A percentile compares a stretch with the other conserved stretches of the same genome.
phyloP scores from a whole-genome alignment of 1,139 yeast species.

The Blastobotrys serpentis region DNA sequence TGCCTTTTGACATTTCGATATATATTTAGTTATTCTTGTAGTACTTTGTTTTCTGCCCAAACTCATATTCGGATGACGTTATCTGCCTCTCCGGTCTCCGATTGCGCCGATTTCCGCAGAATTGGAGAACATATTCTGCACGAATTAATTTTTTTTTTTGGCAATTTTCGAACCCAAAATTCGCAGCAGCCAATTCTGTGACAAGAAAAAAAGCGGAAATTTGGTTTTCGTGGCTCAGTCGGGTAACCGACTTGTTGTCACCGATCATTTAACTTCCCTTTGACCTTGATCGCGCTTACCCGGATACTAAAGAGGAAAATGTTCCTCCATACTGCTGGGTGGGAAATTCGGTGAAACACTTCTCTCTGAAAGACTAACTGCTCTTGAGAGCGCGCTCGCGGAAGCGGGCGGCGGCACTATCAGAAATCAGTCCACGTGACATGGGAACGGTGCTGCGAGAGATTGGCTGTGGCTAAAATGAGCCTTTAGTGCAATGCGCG shows the following conservation, averaged over 20 bases:
- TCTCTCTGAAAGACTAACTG: conserved; percentile 25
- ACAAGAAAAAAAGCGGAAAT: not conserved
- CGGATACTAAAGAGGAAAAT: conserved; percentile 28
- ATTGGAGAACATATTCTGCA: too few species aligned
- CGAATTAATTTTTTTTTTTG: not conserved
- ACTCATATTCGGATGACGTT: too few species aligned
- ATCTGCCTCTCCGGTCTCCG: too few species aligned
- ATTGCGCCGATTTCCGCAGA: too few species aligned
- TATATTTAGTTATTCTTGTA: too few species aligned
- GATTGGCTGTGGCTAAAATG: conserved; percentile 26
- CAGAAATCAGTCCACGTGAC: conserved; percentile 27
- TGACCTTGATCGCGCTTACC: conserved; percentile 30
- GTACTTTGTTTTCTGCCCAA: too few species aligned
- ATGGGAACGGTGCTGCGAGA: conserved; percentile 33
- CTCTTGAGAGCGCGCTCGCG: conserved; percentile 30
- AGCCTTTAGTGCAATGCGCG: conserved; percentile 35
- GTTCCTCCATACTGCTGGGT: conserved; percentile 25
- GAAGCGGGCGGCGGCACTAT: conserved; percentile 33
- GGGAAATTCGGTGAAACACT: conserved; percentile 35
- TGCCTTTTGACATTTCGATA: too few species aligned
- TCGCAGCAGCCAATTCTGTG: too few species aligned
- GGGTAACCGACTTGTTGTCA: not conserved
- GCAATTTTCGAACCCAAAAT: not conserved
- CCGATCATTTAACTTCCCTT: not conserved
- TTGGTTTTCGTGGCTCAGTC: conserved; percentile 5